Evolutionary conservation across 2,329 filamentous ascomycete genomes (phyloP), one percentile per base, ranked within the genome.

Genomic region (Cyclaneusma minus): DNA sequence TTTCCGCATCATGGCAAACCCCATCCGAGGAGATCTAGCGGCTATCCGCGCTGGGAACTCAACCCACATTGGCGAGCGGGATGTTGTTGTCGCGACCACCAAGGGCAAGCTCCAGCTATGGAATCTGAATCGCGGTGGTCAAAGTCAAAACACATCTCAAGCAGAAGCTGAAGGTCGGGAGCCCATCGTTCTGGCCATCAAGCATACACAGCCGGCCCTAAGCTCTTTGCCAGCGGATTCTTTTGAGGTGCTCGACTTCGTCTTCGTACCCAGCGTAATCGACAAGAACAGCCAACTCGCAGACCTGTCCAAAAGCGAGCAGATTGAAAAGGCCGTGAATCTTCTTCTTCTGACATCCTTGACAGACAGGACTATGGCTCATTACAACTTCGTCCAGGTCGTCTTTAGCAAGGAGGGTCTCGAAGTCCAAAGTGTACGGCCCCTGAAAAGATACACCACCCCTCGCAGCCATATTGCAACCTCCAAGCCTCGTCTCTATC

Each of bases 121-220:
- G 89, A 80, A 78, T 44, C 64, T 94, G 22, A 83, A 87, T 43
- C 82, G 87, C 49, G 81, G 80, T 33, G 85, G 85, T 17, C 81
- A 85, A 38, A 75, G 85, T 17, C 81, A 85, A 38, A 75, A 84
- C 44, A 71, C 79, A 22, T 62, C 82, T 24, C 66, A 78, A 24
- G 65, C 66, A 14, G 81, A 87, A 34, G 60, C 74, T 13, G 79
- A 92, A 47, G 59, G 73, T 30, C 68, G 72, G 29, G 68, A 73
- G 13, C 52, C 64, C 4, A 61, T 94, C 18, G 46, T 75, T 10
- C 50, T 59, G 2, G 68, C 72, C 16, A 54, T 92, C 11, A 64
- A 67, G 28, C 55, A 64, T 20, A 52, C 61, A 7, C 62, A 65
- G 22, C 55, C 62, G 1, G 49, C 58, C 22, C 51, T 56, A 26